Evolutionary conservation across 2,329 filamentous ascomycete species (phyloP), one percentile per base, ranked within the genome.

Genomic region (Thyridium curvatum): DNA sequence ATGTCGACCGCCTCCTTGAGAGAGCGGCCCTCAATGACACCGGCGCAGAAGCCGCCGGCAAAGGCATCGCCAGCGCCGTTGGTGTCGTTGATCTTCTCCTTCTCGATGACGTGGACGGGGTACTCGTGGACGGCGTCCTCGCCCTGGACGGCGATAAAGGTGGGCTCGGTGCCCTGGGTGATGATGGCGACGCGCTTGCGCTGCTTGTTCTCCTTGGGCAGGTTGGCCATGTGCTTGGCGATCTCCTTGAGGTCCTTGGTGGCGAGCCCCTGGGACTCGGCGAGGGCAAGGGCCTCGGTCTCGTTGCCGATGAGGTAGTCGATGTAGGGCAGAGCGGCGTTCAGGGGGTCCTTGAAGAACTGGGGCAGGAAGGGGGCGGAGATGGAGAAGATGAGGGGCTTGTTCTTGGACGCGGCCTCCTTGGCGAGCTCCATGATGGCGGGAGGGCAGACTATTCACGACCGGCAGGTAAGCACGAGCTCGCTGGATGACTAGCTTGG

Each of bases 261-360:
- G 51, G 73, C 72, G 53, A 93, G 75, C 51, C 72, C 72, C 66
- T 95, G 89, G 42, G 82, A 82, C 62, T 89, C 82, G 49, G 90
- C 86, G 68, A 90, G 97, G 41, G 91, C 86, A 67, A 91, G 98
- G 41, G 89, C 74, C 71, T 98, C 93, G 49, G 86, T 86, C 80
- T 98, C 93, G 70, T 98, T 98, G 58, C 90, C 91, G 62, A 98
- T 86, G 45, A 97, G 74, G 67, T 91, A 94, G 70, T 97, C 90
- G 74, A 89, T 94, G 79, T 95, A 96, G 21, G 86, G 85, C 38
- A 88, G 74, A 39, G 86, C 84, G 54, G 81, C 82, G 65, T 95
- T 88, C 35, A 98, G 79, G 49, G 81, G 85, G 36, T 96, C 90
- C 75, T 96, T 96, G 84, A 97, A 98, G 77, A 96, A 95, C 61